Base-by-base conservation (phyloP, 1,284 basidiomycete genomes). In the Leccinum fuscescens region DNA sequence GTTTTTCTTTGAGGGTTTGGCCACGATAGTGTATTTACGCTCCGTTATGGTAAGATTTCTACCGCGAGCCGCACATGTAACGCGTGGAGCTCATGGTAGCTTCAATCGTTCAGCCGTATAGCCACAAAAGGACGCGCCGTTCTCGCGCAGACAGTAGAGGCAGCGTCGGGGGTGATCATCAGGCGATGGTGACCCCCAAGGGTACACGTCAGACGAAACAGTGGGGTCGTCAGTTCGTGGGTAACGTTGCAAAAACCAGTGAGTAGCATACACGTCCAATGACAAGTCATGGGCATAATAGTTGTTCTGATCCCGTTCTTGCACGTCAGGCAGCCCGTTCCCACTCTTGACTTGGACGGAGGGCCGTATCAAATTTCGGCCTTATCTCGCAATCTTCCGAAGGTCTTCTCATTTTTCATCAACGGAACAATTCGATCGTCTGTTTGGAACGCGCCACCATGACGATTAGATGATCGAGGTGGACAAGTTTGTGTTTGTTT, bases 71-170 rank as follows among this genome's bases (percentile, higher is more conserved):
- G 27, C 20, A 17, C 20, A 37, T 60, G 17, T 62, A 22, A 42
- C 59, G 14, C 48, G 31, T 55, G 51, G 42, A 61, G 61, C 59
- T 59, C 56, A 66, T 54, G 63, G 24, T 58, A 20, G 27, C 35
- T 27, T 6, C 46, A 50, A 65, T 24, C 63, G 65, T 67, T 44
- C 62, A 88, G 86, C 82, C 85, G 12, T 89, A 86, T 69, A 86
- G 85, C 24, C 86, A 90, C 76, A 88, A 84, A 72, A 81, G 86
- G 61, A 84, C 87, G 1, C 75, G 80, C 20, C 82, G 84, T 56
- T 73, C 79, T 46, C 81, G 82, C 57, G 71, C 77, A 37, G 83
- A 86, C 61, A 82, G 79, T 62, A 82, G 81, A 59, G 72, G 73
- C 35, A 76, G 77, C 17, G 65, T 71, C 22, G 74, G 78, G 4